Base-by-base conservation (phyloP, 1,284 basidiomycete species). In the Fomitopsis palustris region DNA sequence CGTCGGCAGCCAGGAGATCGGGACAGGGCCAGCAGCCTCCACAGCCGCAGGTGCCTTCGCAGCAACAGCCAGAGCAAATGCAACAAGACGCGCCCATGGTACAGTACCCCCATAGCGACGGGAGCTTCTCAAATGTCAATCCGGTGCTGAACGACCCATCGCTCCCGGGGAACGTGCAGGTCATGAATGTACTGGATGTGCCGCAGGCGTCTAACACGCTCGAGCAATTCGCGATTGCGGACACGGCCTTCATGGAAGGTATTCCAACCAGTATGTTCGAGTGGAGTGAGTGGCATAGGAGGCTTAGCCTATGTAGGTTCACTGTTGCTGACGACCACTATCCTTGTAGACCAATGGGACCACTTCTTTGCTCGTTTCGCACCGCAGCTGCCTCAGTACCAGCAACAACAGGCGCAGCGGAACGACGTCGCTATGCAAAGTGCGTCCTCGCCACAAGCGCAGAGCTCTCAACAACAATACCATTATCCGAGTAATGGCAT, bases 211-310 rank as follows among this genome's bases (percentile, higher is more conserved):
- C 77, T 41, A 78, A 76, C 62, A 80, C 80, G 31, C 71, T 90
- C 61, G 83, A 84, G 60, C 84, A 87, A 58, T 80, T 83, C 66
- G 81, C 84, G 31, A 77, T 84, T 72, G 81, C 85, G n/a, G 90
- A 94, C 71, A 82, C 77, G 56, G 85, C 81, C 29, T 83, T 92
- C 62, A 75, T 95, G 68, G 90, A 93, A 65, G 88, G 88, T 1
- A 82, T 95, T 52, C 93, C 93, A 16, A 86, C 85, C n/a, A 83
- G 84, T 25, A 92, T 92, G 82, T 93, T 93, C 74, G 90, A 95
- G 73, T 95, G 90, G 90, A 83, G 89, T 90, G 64, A 69, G 86
- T 80, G 25, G 6, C 31, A 2, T 7, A 33, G 31, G 31, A 6
- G 27, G 12, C 17, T 14, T 43, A 5, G 17, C 21, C 43, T 59